phyloP scores from a whole-genome alignment of 768 basidiomycete species.

The Chiua virens region DNA sequence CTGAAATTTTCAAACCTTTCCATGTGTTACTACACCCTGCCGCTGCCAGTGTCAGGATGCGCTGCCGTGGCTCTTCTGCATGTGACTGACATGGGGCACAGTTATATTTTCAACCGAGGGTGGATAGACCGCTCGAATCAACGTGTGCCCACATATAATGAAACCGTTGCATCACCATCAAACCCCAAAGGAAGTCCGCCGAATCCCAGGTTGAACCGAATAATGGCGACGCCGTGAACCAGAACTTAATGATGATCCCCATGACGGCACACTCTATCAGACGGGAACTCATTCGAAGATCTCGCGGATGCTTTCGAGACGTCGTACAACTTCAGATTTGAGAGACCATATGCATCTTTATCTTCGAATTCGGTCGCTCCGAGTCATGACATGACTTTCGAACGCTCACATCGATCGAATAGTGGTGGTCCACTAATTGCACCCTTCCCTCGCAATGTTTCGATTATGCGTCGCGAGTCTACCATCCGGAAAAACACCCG shows the following conservation, averaged over 20 bases:
- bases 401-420: neutral
- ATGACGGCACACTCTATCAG: constrained; percentile 42
- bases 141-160: constrained; percentile 82
- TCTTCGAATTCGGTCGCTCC: neutral
- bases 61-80: neutral
- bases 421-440: constrained; percentile 67
- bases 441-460: constrained; percentile 74
- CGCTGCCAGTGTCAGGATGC: too few relatives aligned
- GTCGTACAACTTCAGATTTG: constrained; percentile 96
- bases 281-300: constrained; percentile 84
- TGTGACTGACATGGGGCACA: constrained; percentile 31
- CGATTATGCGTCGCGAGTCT: constrained; percentile 70
- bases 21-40: neutral
- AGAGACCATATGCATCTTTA: constrained; percentile 76
- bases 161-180: constrained; percentile 55
- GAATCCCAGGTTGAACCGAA: constrained; percentile 20
- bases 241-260: constrained; percentile 8
- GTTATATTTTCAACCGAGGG: constrained; percentile 95
- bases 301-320: constrained; percentile 90
- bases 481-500: constrained; percentile 84
- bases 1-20: neutral
- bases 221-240: constrained; percentile 12
- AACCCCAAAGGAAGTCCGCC: constrained; percentile 27
- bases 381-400: neutral
- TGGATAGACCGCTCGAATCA: constrained; percentile 85